Evolutionary conservation across 192 early-diverging fungal species (phyloP), one percentile per base, ranked within the genome.

Genomic region (Umbelopsis sp.): DNA sequence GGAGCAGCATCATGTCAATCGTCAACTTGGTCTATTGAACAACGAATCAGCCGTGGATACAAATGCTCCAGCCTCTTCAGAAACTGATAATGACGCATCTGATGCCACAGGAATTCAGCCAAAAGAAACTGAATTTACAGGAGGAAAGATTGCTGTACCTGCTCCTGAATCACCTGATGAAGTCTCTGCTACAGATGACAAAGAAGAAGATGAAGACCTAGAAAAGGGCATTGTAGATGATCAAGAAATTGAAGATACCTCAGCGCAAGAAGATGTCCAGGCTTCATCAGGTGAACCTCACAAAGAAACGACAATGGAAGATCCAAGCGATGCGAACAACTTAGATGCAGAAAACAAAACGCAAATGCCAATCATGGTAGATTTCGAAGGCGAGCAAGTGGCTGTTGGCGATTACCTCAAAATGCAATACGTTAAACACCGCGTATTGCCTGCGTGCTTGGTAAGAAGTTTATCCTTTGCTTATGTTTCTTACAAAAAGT

Each of bases 401-500:
- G 80, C 91, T 5, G 89, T 91, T 14, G 92, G 92, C 7, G 91
- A 94, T 74, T 84, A 90, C 70, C 81, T 92, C 54, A 92, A 92
- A 71, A 80, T 82, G 70, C 85, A 89, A 65, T 85, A 92, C 34
- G 86, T 92, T 21, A 81, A 90, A 65, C 83, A 89, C 77, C 74
- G 75, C 31, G 88, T 91, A 25, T 71, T 94, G 66, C 88, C 89
- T 2, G 82, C 83, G 4, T 90, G 89, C 71, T 75, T 89, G 73
- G 79, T 80, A 74, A 72, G 71, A 65, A n/a, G n/a, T n/a, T n/a
- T n/a, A n/a, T n/a, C n/a, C n/a, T n/a, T n/a, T n/a, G n/a, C n/a
- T n/a, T n/a, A n/a, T n/a, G n/a, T n/a, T n/a, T n/a, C n/a, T n/a
- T n/a, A n/a, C n/a, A n/a, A n/a, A n/a, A n/a, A n/a, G n/a, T n/a